Evolutionary conservation across 2,329 filamentous ascomycete species (phyloP).

Genomic region (Epicoccum nigrum): DNA sequence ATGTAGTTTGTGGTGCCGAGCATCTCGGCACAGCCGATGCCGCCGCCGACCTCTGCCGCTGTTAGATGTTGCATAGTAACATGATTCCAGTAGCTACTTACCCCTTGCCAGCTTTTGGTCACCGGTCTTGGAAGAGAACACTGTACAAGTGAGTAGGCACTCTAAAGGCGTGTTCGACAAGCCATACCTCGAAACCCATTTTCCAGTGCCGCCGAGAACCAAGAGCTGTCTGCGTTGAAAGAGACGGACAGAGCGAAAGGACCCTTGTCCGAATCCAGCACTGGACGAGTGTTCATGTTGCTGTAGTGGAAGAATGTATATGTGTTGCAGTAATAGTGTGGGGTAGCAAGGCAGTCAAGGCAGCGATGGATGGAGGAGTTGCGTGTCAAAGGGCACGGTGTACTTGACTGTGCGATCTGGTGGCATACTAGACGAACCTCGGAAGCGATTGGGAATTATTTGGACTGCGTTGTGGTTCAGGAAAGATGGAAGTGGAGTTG

Average conservation of each 20-base stretch:
- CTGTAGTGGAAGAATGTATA: background rate
- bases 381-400: constrained; percentile 25
- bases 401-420: constrained; percentile 11
- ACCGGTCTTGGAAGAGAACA: constrained; percentile 41
- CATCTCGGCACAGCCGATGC: constrained; percentile 84
- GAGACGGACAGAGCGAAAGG: constrained; percentile 80
- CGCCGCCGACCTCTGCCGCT: constrained; percentile 58
- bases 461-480: constrained; percentile 4
- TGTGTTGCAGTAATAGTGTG: constrained; percentile 6
- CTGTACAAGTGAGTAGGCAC: constrained; percentile 26
- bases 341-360: constrained; percentile 18
- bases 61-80: constrained; percentile 18
- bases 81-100: constrained; percentile 9
- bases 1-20: constrained; percentile 86
- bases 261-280: constrained; percentile 77
- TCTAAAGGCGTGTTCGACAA: constrained; percentile 65
- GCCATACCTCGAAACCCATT: constrained; percentile 66
- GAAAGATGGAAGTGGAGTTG: background rate
- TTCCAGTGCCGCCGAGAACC: constrained; percentile 86
- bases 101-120: constrained; percentile 41
- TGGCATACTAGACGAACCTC: constrained; percentile 34
- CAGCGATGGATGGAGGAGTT: constrained; percentile 8
- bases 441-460: constrained; percentile 20
- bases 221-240: constrained; percentile 84
- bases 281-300: constrained; percentile 85